Conservation (phyloP, 1,139 yeast species). For the Zygosaccharomyces pseudobailii region DNA sequence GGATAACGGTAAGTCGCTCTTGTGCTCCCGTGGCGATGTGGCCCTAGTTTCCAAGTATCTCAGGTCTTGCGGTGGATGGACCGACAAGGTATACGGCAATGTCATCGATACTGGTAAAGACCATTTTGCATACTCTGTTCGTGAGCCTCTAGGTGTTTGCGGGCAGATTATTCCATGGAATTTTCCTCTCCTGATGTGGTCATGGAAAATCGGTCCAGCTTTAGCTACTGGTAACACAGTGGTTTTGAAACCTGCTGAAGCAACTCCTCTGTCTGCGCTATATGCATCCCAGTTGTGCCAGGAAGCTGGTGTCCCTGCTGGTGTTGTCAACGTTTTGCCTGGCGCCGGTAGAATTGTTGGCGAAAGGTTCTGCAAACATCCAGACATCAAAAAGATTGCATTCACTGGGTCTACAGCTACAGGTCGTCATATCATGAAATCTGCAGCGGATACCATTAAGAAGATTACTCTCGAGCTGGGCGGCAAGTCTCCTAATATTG, state of each 20-base stretch:
- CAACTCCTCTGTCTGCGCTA: slow-evolving; percentile 76
- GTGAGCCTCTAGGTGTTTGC: slow-evolving; percentile 73
- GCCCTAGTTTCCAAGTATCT: slow-evolving; percentile 52
- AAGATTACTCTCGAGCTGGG: slow-evolving; percentile 71
- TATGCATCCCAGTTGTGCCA: slow-evolving; percentile 55
- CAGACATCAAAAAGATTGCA: slow-evolving; percentile 65
- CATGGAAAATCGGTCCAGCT: slow-evolving; percentile 83
- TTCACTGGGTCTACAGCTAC: slow-evolving; percentile 86
- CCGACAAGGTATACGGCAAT: slow-evolving; percentile 64
- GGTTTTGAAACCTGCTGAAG: slow-evolving; percentile 76
- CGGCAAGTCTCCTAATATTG: slow-evolving; percentile 62
- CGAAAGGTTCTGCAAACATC: slow-evolving; percentile 54
- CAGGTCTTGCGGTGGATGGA: slow-evolving; percentile 73
- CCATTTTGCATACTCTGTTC: slow-evolving; percentile 46
- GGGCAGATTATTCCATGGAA: slow-evolving; percentile 89
- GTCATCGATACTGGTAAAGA: slow-evolving; percentile 54
- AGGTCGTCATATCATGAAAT: slow-evolving; percentile 68
- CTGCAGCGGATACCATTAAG: slow-evolving; percentile 62
- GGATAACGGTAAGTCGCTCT: slow-evolving; percentile 70
- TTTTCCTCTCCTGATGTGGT: slow-evolving; percentile 73
- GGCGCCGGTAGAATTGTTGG: slow-evolving; percentile 64
- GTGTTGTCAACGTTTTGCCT: slow-evolving; percentile 70
- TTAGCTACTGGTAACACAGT: slow-evolving; percentile 79
- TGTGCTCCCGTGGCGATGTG: slow-evolving; percentile 51
- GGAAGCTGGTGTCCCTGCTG: slow-evolving; percentile 77